These are phyloP conservation scores for Talaromyces sp. DNA, from an alignment of 2,329 filamentous ascomycete genomes.

Conservation along the genomic window DNA sequence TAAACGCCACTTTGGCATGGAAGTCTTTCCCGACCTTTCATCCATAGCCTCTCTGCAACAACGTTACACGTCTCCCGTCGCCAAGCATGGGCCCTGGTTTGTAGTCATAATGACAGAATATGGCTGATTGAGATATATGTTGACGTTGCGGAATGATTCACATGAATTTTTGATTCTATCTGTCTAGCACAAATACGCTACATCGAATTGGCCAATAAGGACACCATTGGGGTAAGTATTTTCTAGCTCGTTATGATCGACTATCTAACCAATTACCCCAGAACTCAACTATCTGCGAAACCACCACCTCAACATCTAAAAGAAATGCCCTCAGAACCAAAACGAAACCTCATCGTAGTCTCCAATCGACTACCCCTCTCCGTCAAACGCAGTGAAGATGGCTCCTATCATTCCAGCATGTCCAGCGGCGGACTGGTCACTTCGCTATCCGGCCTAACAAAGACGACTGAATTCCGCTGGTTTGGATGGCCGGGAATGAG, in stretches of 20 bases:
- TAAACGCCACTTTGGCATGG: background rate
- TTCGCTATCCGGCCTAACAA: conserved; percentile 80
- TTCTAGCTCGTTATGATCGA: background rate
- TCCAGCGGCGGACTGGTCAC: conserved; percentile 91
- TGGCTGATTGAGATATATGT: background rate
- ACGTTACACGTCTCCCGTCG: background rate
- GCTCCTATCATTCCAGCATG: conserved; percentile 79
- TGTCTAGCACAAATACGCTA: background rate
- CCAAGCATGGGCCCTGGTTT: background rate
- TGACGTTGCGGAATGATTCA: background rate
- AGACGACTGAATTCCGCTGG: conserved; percentile 89
- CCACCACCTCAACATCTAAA: background rate
- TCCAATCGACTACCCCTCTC: conserved; percentile 92
- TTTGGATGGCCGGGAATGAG: conserved; percentile 94
- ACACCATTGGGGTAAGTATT: background rate
- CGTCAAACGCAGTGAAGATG: conserved; percentile 82
- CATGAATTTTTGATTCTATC: background rate
- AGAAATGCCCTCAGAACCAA: conserved; percentile 28
- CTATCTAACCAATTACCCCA: background rate
- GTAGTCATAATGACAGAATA: conserved; percentile 9
- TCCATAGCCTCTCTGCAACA: background rate
- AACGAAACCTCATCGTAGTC: conserved; percentile 61
- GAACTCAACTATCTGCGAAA: background rate
- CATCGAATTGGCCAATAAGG: background rate
- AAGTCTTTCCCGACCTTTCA: background rate